phyloP scores from a whole-genome alignment of 1,139 yeast species.

The Saccharomyces hybrid region DNA sequence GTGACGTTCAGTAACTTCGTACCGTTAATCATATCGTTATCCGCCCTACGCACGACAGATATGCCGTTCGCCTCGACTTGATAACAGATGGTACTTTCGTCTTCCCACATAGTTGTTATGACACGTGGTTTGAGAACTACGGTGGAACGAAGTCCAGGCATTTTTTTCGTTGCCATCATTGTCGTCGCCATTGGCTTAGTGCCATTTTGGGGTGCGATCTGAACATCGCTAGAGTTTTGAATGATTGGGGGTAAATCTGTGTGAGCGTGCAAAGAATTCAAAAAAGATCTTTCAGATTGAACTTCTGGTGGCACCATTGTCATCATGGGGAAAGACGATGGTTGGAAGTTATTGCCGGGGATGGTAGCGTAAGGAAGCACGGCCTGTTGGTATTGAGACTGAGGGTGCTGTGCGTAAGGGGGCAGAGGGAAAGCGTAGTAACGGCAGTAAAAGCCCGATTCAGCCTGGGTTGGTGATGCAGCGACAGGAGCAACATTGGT shows the following conservation, averaged over 20 bases:
- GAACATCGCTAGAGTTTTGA: not conserved
- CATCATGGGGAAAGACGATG: not conserved
- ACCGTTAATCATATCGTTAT: no score
- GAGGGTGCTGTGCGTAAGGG: not conserved
- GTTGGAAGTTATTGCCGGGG: not conserved
- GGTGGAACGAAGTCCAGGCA: slow-evolving; percentile 29
- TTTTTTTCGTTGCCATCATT: not conserved
- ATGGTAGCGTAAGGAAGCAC: not conserved
- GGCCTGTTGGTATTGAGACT: not conserved
- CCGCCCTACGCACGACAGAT: no score
- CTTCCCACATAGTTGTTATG: no score
- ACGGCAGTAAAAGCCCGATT: not conserved
- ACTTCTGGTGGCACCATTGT: not conserved
- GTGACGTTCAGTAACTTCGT: no score
- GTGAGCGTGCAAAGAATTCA: not conserved
- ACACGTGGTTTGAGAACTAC: slow-evolving; percentile 38
- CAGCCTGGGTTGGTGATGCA: not conserved
- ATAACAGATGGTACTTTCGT: no score
- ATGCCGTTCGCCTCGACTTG: no score
- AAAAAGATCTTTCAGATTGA: not conserved
- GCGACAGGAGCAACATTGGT: not conserved
- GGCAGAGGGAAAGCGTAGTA: not conserved
- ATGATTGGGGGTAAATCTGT: not conserved
- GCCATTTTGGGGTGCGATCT: not conserved
- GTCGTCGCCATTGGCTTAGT: not conserved